phyloP scores from a whole-genome alignment of 352 stramenopile genomes.

The Phytophthora chlamydospora region DNA sequence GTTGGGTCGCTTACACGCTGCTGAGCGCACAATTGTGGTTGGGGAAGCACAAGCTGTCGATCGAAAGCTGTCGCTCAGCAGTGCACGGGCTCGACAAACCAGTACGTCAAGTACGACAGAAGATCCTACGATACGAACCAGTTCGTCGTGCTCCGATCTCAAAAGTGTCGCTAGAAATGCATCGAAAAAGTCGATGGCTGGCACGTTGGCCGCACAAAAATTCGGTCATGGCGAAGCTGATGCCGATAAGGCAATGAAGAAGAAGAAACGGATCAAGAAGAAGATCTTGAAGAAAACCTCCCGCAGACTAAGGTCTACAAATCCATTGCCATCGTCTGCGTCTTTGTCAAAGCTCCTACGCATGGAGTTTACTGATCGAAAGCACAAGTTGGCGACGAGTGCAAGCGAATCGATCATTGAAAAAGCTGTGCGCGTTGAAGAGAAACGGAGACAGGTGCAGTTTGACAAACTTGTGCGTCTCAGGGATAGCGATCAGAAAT shows the following conservation, averaged over 20 bases:
- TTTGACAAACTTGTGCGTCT: background rate
- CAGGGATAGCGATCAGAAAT: too few relatives aligned
- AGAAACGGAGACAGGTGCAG: conserved; percentile 69
- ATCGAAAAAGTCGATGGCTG: background rate
- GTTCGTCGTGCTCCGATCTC: conserved; percentile 15
- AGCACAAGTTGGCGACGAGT: conserved; percentile 5
- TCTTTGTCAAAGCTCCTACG: conserved; percentile 47
- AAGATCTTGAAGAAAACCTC: conserved; percentile 19
- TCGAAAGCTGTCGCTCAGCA: conserved; percentile 7
- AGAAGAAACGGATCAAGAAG: conserved; percentile 26
- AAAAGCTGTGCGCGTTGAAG: conserved; percentile 47
- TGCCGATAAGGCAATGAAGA: conserved; percentile 2
- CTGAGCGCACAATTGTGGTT: conserved; percentile 27
- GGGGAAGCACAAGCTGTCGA: conserved; percentile 19
- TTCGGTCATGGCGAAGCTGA: background rate
- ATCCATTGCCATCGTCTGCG: conserved; percentile 11
- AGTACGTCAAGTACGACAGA: background rate
- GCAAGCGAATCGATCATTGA: conserved; percentile 50
- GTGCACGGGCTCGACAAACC: conserved; percentile 12
- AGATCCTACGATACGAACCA: background rate
- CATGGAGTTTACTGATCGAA: conserved; percentile 39
- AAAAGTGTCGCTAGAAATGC: background rate
- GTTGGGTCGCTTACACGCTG: conserved; percentile 21
- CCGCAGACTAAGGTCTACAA: conserved; percentile 1
- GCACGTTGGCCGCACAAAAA: background rate